Evolutionary conservation across 208 protist species (phyloP).

Genomic region (Crithidia brevicula): DNA sequence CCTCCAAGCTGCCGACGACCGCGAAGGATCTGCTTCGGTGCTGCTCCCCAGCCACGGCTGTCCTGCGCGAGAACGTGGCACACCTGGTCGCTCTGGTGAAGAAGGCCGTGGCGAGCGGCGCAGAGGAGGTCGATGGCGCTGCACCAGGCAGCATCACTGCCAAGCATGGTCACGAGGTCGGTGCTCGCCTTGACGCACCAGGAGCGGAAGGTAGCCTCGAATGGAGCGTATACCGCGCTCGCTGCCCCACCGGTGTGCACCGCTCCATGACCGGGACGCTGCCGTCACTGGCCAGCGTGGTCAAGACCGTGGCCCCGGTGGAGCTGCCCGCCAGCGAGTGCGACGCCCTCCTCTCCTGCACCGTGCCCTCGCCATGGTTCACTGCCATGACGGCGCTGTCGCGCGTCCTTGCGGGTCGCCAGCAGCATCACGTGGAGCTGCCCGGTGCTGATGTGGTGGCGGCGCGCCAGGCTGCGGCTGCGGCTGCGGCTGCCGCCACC

Average conservation of each 20-base stretch:
- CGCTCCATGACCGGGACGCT: constrained; percentile 84
- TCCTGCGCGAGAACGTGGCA: constrained; percentile 61
- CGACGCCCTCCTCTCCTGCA: constrained; percentile 16
- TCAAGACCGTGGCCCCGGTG: constrained; percentile 17
- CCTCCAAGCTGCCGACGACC: constrained; percentile 82
- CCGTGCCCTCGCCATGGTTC: constrained; percentile 63
- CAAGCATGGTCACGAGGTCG: neutral
- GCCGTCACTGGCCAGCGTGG: constrained; percentile 55
- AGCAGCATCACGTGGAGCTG: constrained; percentile 44
- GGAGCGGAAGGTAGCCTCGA: constrained; percentile 8
- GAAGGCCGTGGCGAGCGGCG: constrained; percentile 33
- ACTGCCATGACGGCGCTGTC: constrained; percentile 55
- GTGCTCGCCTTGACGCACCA: neutral
- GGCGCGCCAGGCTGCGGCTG: constrained; percentile 16
- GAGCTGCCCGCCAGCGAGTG: constrained; percentile 6
- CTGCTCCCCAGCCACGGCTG: constrained; percentile 76
- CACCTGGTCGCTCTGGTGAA: constrained; percentile 70
- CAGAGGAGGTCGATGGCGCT: constrained; percentile 3
- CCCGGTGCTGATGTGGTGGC: constrained; percentile 58
- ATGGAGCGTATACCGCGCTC: constrained; percentile 26
- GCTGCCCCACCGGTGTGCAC: constrained; percentile 46
- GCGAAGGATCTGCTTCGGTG: constrained; percentile 74
- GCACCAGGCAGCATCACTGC: neutral
- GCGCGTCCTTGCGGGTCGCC: constrained; percentile 35
- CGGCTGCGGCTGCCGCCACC: neutral